Evolutionary conservation across 805 yeast genomes (phyloP).

Genomic region (Saturnispora kantuleensis): DNA sequence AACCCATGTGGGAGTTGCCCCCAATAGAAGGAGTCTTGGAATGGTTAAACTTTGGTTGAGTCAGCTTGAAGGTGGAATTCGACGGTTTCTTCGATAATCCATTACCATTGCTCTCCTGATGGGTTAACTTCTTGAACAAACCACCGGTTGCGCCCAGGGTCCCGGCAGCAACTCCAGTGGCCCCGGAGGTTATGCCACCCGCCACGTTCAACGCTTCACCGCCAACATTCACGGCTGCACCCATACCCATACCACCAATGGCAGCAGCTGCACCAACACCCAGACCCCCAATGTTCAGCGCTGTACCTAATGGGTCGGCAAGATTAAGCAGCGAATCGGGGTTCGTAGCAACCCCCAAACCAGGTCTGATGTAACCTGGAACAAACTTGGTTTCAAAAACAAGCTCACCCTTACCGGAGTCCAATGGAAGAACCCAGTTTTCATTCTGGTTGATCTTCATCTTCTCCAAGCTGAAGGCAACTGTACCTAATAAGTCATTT

Average conservation of each 20-base stretch:
- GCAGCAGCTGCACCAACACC: slow-evolving; percentile 29
- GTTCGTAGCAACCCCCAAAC: slow-evolving; percentile 37
- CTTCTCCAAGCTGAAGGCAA: slow-evolving; percentile 37
- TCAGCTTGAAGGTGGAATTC: too few relatives aligned
- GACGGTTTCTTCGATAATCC: too few relatives aligned
- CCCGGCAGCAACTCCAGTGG: not conserved
- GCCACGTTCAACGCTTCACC: slow-evolving; percentile 1
- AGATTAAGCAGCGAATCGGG: slow-evolving; percentile 29
- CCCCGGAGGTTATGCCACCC: not conserved
- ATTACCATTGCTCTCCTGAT: slow-evolving; percentile 12
- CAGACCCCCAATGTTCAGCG: slow-evolving; percentile 25
- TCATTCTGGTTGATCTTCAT: slow-evolving; percentile 35
- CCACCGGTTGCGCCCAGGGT: not conserved
- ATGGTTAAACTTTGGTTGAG: slow-evolving; percentile 1
- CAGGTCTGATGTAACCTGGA: slow-evolving; percentile 64
- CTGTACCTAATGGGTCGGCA: slow-evolving; percentile 24
- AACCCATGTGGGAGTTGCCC: not conserved
- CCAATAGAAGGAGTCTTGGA: slow-evolving; percentile 1
- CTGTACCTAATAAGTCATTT: slow-evolving; percentile 50
- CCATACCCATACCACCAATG: slow-evolving; percentile 20
- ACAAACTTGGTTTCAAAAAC: slow-evolving; percentile 42
- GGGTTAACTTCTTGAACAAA: slow-evolving; percentile 19
- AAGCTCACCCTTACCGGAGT: slow-evolving; percentile 54
- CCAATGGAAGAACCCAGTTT: slow-evolving; percentile 39
- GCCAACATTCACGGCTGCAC: slow-evolving; percentile 32